Base-by-base conservation (phyloP, 352 stramenopile species). In the Phytophthora aleatoria region DNA sequence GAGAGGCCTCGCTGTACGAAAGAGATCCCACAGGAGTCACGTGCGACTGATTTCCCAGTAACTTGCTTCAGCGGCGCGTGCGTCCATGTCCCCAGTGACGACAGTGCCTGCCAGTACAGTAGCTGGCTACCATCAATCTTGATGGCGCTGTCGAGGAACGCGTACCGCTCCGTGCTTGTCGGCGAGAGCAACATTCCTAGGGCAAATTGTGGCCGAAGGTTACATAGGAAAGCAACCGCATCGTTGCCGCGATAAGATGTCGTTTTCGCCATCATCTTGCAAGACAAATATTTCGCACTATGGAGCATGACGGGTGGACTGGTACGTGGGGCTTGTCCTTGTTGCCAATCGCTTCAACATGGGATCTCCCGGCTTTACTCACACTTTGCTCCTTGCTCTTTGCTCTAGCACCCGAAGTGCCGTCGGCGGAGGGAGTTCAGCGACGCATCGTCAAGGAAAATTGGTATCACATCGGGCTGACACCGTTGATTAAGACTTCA, bases 301-400 rank as follows among this genome's bases (percentile, higher is more conserved):
- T 61, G 35, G 35, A 48, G 35, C 49, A 45, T 69, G 47, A 55
- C 52, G 31, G 50, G 61, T 35, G 61, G 47, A 63, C 52, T 58
- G 31, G 20, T 41, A 16, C 33, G 33, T 12, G 33, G 35, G 52
- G 38, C 5, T 45, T 45, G 15, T 26, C 6, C n/a, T 9, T 27
- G 45, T 63, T 63, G 51, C 44, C 24, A 38, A 33, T n/a, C 44
- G 39, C 50, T 67, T 71, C 50, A 71, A 63, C 47, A 57, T 64
- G 61, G 61, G 39, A 64, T 69, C 12, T 55, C 54, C 30, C 43
- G 64, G 50, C 45, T 71, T 57, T 67, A 50, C 64, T 63, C 50
- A 41, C 42, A 9, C 15, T 38, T 56, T 55, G 43, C 35, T 30
- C 26, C 43, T 65, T 50, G 20, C 27, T 66, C 36, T 51, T 63